A percentile compares a stretch with the other conserved stretches of the same genome.
These are phyloP conservation scores for Penicillium sp. DNA, from an alignment of 2,329 filamentous ascomycete species.

Conservation along the genomic window DNA sequence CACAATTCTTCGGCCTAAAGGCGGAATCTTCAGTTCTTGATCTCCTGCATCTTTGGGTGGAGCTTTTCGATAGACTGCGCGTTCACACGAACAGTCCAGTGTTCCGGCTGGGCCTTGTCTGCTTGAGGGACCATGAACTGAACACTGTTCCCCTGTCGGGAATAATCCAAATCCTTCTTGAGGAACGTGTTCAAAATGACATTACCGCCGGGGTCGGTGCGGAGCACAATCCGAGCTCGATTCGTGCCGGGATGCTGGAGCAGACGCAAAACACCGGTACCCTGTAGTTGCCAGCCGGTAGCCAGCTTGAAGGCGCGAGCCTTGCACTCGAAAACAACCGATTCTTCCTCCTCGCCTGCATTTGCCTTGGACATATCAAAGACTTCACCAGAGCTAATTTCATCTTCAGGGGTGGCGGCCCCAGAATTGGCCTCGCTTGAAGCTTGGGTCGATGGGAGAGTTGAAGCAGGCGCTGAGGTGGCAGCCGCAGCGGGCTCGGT, in stretches of 20 bases:
- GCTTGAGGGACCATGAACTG: slow-evolving; percentile 47
- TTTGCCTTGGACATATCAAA: slow-evolving; percentile 61
- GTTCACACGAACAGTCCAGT: slow-evolving; percentile 68
- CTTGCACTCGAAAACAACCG: slow-evolving; percentile 62
- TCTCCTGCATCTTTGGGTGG: slow-evolving; percentile 10
- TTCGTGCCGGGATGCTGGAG: slow-evolving; percentile 67
- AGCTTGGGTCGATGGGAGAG: slow-evolving; percentile 21
- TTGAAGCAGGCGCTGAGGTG: slow-evolving; percentile 15
- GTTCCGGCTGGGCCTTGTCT: slow-evolving; percentile 55
- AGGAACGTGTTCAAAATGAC: slow-evolving; percentile 66
- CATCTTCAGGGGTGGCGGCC: slow-evolving; percentile 36
- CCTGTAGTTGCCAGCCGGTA: slow-evolving; percentile 60
- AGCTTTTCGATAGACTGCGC: slow-evolving; percentile 10
- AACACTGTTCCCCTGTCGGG: slow-evolving; percentile 45
- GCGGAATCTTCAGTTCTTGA: slow-evolving; percentile 14
- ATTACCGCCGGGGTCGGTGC: slow-evolving; percentile 68
- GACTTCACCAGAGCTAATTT: slow-evolving; percentile 45
- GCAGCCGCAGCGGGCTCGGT: slow-evolving; percentile 21
- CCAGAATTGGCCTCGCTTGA: slow-evolving; percentile 41
- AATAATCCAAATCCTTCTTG: slow-evolving; percentile 58
- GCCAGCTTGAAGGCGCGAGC: slow-evolving; percentile 62
- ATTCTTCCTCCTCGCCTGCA: slow-evolving; percentile 67
- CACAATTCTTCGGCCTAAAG: not conserved
- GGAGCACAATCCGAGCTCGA: slow-evolving; percentile 61
- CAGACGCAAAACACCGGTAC: slow-evolving; percentile 65